Base-by-base conservation (phyloP, 1,284 basidiomycete genomes). In the Phellopilus nigrolimitatus region DNA sequence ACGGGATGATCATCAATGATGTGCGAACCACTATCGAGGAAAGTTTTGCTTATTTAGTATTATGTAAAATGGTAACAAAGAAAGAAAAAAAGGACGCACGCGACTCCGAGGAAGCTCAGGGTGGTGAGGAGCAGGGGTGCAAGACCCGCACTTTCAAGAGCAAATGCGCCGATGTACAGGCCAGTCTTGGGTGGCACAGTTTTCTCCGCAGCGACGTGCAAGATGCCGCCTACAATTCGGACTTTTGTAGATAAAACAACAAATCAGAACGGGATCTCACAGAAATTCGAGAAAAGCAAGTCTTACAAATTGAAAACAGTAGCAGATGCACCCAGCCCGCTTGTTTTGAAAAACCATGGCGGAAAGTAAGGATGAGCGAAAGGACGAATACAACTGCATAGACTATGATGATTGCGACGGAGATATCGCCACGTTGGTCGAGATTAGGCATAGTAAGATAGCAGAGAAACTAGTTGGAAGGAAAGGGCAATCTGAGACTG, bases 311-410 rank as follows among this genome's bases (percentile, higher is more conserved):
- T 9, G 76, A 70, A 56, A 82, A 80, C 13, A 80, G 61, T 33
- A 76, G 67, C n/a, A 84, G 68, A 55, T 76, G 75, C 21, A 82
- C 61, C 80, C 80, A 85, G 53, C 79, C 82, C 19, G 72, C 76
- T 60, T 80, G 74, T 41, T 72, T 68, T 49, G 72, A 61, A 57
- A 82, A 70, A 22, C 73, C 77, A 68, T 84, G 77, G 27, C 72
- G 74, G 40, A 72, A 59, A 36, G 71, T 66, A 41, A 81, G 64
- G 37, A 71, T 60, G 41, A 73, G 28, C 1, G 76, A 68, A 40
- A 78, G 49, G 47, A 70, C 56, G 24, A 75, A 62, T 58, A 83
- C 61, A 34, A 80, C 81, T 17, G 72, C 59, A 61, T 82, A 85
- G 54, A 80, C 71, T 3, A 61, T 75, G 39, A 83, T 65, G 53